These are phyloP conservation scores for Ceratocystis huliohia DNA, from an alignment of 2,329 filamentous ascomycete species.

Conservation along the genomic window DNA sequence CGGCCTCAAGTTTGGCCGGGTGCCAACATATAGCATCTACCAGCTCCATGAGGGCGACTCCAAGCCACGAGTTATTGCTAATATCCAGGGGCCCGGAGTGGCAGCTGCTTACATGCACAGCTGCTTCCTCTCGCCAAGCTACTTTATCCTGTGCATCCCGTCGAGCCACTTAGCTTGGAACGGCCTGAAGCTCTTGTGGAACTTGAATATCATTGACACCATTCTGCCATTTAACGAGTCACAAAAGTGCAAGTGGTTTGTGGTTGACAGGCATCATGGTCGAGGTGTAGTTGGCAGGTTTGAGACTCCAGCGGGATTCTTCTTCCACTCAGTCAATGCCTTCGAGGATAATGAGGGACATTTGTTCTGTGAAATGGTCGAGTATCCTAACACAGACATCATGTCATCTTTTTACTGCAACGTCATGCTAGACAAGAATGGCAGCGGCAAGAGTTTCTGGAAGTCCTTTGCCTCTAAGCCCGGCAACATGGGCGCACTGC, in stretches of 20 bases:
- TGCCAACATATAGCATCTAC: constrained; percentile 56
- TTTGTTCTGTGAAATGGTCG: constrained; percentile 52
- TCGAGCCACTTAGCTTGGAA: constrained; percentile 45
- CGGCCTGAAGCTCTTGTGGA: constrained; percentile 50
- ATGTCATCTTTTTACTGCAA: constrained; percentile 58
- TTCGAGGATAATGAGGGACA: constrained; percentile 48
- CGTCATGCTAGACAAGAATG: constrained; percentile 44
- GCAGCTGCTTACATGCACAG: constrained; percentile 69
- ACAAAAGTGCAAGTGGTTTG: constrained; percentile 53
- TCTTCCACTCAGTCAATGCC: constrained; percentile 68
- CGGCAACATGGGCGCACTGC: constrained; percentile 29
- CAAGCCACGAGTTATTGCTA: constrained; percentile 57
- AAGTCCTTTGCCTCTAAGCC: constrained; percentile 31
- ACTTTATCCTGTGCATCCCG: constrained; percentile 62
- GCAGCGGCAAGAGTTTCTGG: constrained; percentile 34
- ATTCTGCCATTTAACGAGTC: constrained; percentile 49
- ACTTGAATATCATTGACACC: constrained; percentile 55
- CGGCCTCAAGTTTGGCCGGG: constrained; percentile 53
- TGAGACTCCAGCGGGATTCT: constrained; percentile 56
- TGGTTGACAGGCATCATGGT: constrained; percentile 52
- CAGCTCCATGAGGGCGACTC: constrained; percentile 48
- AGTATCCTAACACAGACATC: constrained; percentile 52
- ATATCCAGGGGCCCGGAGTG: constrained; percentile 39
- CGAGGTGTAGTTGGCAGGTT: constrained; percentile 57
- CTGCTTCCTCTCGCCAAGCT: constrained; percentile 58